A percentile compares a stretch with the other conserved stretches of the same genome.
phyloP scores from a whole-genome alignment of 495 filamentous ascomycete species.

The Talaromyces thailandensis region DNA sequence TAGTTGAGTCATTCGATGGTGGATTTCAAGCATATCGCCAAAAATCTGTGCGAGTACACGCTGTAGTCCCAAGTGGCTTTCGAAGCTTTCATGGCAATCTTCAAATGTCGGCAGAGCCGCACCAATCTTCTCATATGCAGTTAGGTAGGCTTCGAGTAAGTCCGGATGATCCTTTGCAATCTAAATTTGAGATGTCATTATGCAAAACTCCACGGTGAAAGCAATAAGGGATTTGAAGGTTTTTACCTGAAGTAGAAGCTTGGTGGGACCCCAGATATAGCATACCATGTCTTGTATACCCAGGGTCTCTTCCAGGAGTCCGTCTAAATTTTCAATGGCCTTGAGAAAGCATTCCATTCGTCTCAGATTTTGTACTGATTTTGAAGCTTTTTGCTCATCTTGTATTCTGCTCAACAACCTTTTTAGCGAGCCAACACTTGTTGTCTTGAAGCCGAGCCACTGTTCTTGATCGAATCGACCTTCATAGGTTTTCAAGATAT shows the following conservation, averaged over 20 bases:
- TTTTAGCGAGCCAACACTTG: constrained; percentile 20
- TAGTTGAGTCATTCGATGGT: constrained; percentile 15
- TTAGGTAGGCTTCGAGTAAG: constrained; percentile 19
- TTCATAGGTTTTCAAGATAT: constrained; percentile 19
- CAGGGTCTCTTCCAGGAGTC: constrained; percentile 24
- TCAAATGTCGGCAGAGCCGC: constrained; percentile 17
- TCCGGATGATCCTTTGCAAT: constrained; percentile 9
- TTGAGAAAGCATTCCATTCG: constrained; percentile 21
- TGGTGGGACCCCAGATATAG: constrained; percentile 19
- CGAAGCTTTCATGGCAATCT: constrained; percentile 7
- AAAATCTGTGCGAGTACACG: constrained; percentile 17
- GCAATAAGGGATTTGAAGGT: neutral
- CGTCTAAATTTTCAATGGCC: constrained; percentile 17
- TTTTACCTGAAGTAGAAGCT: constrained; percentile 14
- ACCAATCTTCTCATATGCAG: constrained; percentile 19
- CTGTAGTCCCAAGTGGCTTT: constrained; percentile 10
- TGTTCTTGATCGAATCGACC: constrained; percentile 14
- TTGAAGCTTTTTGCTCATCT: constrained; percentile 7
- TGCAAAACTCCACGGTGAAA: neutral
- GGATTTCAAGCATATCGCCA: constrained; percentile 20
- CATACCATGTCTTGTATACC: constrained; percentile 17
- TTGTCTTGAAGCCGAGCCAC: constrained; percentile 14
- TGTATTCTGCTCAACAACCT: constrained; percentile 16
- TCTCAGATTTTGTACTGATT: constrained; percentile 13
- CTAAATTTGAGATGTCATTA: constrained; percentile 4